Conservation (phyloP, 495 filamentous ascomycete species). For the Aspergillus hancockii region DNA sequence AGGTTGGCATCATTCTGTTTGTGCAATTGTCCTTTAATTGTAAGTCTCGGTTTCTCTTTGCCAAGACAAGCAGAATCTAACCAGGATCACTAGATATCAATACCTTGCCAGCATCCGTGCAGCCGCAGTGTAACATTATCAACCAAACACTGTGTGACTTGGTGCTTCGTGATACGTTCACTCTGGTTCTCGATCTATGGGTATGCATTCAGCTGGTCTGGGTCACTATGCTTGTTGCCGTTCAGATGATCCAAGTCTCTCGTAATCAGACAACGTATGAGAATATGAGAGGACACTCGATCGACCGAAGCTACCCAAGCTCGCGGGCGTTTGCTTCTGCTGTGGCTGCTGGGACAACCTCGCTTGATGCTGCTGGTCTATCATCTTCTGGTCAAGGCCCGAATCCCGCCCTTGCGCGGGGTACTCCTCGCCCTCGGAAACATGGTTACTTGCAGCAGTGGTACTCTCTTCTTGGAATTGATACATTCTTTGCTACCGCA, state of each 20-base stretch:
- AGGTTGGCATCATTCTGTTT: constrained; percentile 70
- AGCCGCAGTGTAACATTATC: constrained; percentile 72
- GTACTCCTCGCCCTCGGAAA: constrained; percentile 46
- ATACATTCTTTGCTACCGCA: constrained; percentile 86
- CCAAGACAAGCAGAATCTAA: constrained; percentile 20
- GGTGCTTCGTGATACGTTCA: constrained; percentile 80
- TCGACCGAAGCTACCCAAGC: constrained; percentile 53
- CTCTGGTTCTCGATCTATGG: constrained; percentile 77
- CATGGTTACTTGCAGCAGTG: constrained; percentile 73
- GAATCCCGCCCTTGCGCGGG: constrained; percentile 38
- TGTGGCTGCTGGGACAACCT: constrained; percentile 71
- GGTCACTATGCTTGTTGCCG: constrained; percentile 92
- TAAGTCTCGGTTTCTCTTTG: constrained; percentile 37
- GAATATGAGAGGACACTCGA: constrained; percentile 74
- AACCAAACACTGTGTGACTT: constrained; percentile 69
- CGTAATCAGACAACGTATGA: constrained; percentile 94
- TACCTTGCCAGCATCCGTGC: constrained; percentile 45
- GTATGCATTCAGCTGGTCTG: constrained; percentile 79
- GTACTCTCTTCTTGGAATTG: constrained; percentile 82
- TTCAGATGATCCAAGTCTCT: constrained; percentile 88
- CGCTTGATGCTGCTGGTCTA: constrained; percentile 69
- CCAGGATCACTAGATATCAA: constrained; percentile 50
- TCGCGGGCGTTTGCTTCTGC: constrained; percentile 73
- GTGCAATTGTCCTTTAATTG: constrained; percentile 52
- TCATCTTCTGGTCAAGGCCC: constrained; percentile 53